Percentiles rank a stretch among this genome's conserved stretches.
These are phyloP conservation scores for Eucalyptus victrix DNA, from an alignment of 345 rosid genomes.

Conservation along the genomic window DNA sequence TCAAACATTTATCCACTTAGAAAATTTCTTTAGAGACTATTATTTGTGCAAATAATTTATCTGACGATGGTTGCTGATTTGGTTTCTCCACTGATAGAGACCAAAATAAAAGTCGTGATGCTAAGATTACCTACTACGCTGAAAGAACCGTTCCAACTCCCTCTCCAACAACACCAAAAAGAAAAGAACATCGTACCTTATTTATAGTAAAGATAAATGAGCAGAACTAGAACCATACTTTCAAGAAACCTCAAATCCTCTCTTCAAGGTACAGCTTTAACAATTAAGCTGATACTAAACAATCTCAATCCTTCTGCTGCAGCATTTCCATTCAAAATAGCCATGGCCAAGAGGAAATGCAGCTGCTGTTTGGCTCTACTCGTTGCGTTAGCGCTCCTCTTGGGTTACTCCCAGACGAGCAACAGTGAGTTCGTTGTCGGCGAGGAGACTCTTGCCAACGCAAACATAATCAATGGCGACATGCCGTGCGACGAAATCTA, in stretches of 20 bases:
- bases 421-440: background rate
- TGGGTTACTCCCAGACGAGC: background rate
- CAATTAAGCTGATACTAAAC: background rate
- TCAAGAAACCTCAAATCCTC: background rate
- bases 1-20: background rate
- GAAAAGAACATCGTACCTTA: background rate
- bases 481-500: constrained; percentile 54
- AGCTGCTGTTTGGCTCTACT: background rate
- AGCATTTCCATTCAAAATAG: background rate
- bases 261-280: background rate
- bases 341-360: background rate
- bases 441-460: background rate
- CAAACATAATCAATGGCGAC: background rate
- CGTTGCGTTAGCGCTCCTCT: background rate
- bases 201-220: background rate
- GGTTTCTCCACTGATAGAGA: background rate
- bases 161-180: background rate
- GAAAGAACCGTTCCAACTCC: constrained; percentile 21
- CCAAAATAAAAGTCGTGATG: background rate
- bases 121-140: constrained; percentile 12
- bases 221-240: background rate
- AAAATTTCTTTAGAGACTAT: background rate
- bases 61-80: background rate
- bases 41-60: background rate
- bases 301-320: background rate